A percentile compares a stretch with the other conserved stretches of the same genome.
phyloP scores from a whole-genome alignment of 2,329 filamentous ascomycete genomes.

The Emergomyces pasteurianus region DNA sequence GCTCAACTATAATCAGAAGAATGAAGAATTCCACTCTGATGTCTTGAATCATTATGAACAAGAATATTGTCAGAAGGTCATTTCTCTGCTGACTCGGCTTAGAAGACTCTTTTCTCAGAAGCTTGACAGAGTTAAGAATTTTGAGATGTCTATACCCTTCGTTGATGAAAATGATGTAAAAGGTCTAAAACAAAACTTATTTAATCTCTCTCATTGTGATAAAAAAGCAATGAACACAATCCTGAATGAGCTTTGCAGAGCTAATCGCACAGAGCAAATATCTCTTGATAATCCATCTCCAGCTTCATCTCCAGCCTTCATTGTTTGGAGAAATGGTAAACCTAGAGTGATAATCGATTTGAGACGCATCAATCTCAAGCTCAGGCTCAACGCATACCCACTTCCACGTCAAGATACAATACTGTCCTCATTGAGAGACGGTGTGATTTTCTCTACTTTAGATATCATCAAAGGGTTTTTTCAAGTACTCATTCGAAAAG shows the following conservation, averaged over 20 bases:
- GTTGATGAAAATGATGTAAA: background rate
- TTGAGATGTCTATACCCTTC: background rate
- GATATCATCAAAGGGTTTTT: slow-evolving; percentile 2
- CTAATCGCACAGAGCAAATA: background rate
- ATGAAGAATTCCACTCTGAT: background rate
- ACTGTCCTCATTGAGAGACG: background rate
- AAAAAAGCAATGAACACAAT: background rate
- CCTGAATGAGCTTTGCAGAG: background rate
- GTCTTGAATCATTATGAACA: background rate
- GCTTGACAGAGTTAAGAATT: background rate
- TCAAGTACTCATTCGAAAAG: background rate
- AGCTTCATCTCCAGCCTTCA: background rate
- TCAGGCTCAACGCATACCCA: background rate
- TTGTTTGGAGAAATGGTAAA: background rate
- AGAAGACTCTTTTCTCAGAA: background rate
- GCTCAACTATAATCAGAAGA: background rate
- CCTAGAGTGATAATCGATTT: background rate
- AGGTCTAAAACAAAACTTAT: background rate
- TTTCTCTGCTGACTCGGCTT: background rate
- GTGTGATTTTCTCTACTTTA: background rate
- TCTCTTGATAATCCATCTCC: background rate
- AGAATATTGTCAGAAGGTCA: background rate
- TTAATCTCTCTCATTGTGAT: background rate
- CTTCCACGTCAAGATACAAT: background rate
- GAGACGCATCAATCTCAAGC: background rate